phyloP scores from a whole-genome alignment of 768 basidiomycete species.

The Tubosaeta brunneosetosa region DNA sequence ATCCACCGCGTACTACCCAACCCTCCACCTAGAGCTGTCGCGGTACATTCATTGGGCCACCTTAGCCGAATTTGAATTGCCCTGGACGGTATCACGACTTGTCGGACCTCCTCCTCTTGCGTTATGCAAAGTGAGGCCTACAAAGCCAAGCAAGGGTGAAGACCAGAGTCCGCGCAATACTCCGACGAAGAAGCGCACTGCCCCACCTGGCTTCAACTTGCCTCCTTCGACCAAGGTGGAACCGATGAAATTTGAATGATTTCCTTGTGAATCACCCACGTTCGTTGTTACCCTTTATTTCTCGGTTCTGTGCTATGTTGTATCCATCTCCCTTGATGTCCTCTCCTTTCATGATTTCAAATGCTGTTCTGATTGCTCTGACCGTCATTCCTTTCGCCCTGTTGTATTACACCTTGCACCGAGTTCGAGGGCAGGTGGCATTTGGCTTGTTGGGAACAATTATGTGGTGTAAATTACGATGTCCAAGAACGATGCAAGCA shows the following conservation, averaged over 20 bases:
- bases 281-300: neutral
- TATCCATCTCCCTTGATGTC: conserved; percentile 4
- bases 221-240: conserved; percentile 44
- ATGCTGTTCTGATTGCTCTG: conserved; percentile 11
- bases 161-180: conserved; percentile 18
- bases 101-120: conserved; percentile 72
- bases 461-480: conserved; percentile 14
- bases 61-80: conserved; percentile 68
- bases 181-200: conserved; percentile 23
- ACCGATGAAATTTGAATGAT: conserved; percentile 38
- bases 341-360: conserved; percentile 1
- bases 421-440: conserved; percentile 7
- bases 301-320: conserved; percentile 7
- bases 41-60: conserved; percentile 72
- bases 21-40: conserved; percentile 88
- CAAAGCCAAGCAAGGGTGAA: conserved; percentile 14
- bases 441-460: conserved; percentile 7
- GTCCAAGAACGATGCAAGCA: conserved; percentile 1
- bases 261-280: neutral
- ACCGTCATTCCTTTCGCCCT: conserved; percentile 2
- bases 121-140: conserved; percentile 41
- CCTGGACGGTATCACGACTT: conserved; percentile 75
- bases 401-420: conserved; percentile 18
- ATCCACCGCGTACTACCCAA: conserved; percentile 90
- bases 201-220: conserved; percentile 21